phyloP scores from a whole-genome alignment of 208 protist species.

The Novymonas esmeraldas region DNA sequence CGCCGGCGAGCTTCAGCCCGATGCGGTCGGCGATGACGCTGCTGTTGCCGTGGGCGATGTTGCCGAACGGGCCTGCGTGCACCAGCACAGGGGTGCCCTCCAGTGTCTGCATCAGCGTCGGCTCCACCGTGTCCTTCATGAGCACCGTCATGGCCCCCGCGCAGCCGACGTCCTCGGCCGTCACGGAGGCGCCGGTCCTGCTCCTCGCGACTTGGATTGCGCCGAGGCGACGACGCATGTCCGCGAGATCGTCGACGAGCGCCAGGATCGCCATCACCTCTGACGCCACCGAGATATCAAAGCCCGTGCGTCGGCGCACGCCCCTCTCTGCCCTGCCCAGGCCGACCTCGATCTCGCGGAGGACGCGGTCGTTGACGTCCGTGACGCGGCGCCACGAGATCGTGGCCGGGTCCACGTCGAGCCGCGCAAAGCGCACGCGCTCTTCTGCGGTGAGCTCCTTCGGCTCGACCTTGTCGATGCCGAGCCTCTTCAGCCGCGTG shows the following conservation, averaged over 20 bases:
- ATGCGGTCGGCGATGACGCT: conserved; percentile 96
- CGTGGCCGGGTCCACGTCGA: conserved; percentile 96
- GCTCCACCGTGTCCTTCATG: conserved; percentile 96
- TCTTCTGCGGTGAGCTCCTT: conserved; percentile 91
- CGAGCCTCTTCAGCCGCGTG: conserved; percentile 87
- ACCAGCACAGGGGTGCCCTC: conserved; percentile 96
- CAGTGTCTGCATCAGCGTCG: conserved; percentile 98
- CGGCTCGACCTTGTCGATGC: conserved; percentile 94
- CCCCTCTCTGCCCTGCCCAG: conserved; percentile 92
- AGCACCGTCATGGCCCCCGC: conserved; percentile 95
- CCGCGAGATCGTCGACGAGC: conserved; percentile 88
- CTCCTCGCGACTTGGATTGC: conserved; percentile 87
- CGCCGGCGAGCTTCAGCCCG: conserved; percentile 95
- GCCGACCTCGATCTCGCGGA: conserved; percentile 96
- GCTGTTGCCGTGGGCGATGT: conserved; percentile 99
- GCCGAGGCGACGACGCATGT: conserved; percentile 94
- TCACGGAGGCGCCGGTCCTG: conserved; percentile 78
- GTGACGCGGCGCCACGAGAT: conserved; percentile 98
- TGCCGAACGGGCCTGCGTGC: conserved; percentile 98
- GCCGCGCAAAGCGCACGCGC: conserved; percentile 89
- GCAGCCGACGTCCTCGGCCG: conserved; percentile 91
- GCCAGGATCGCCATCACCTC: conserved; percentile 99
- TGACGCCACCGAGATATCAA: conserved; percentile 97
- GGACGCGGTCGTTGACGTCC: conserved; percentile 97
- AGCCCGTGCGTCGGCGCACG: conserved; percentile 87